Base-by-base conservation (phyloP, 2,329 filamentous ascomycete species). In the Bipolaris cookei region DNA sequence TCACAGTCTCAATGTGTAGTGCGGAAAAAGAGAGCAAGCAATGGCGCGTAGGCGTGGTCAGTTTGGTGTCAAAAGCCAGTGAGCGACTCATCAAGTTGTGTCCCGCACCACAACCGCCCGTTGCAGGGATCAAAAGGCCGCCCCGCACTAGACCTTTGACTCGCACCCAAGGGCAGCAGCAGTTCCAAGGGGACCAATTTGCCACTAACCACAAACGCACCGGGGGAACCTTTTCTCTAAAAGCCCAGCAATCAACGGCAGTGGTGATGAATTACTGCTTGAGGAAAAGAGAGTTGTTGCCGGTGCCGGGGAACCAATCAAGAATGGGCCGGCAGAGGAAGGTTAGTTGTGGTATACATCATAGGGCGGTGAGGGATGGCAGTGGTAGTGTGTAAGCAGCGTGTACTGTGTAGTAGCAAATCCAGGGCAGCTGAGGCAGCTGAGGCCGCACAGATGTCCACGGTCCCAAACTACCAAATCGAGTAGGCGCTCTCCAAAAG, bases 401-500 rank as follows among this genome's bases (percentile, higher is more conserved):
- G 25, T 28, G 28, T 30, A 30, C 6, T 30, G 28, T 30, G 28
- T 30, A 30, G 28, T 7, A 30, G 28, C 28, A 30, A 30, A 30
- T 30, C 10, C 28, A 30, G 10, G 28, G 28, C 10, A 6, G 28
- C 28, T 13, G 10, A 13, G 41, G 50, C 41, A 52, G 21, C 30
- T 52, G 32, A 39, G 35, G 50, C 41, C 41, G 41, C 39, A 42
- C 30, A 47, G 44, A 57, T 42, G 13, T 42, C 64, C 59, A 55
- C 28, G 53, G 38, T 54, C 32, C 21, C 62, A 61, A 62, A 64
- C 58, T 73, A 58, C 71, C 70, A 38, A 66, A 60, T 60, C 56
- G 35, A 67, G 70, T 59, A 73, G 56, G 64, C 60, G 59, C 39
- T 25, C 49, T 42, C 21, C 47, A 14, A 50, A 47, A 30, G 46